Evolutionary conservation across 176 grass and related monocot species (phyloP).

Genomic region (Puya raimondii): DNA sequence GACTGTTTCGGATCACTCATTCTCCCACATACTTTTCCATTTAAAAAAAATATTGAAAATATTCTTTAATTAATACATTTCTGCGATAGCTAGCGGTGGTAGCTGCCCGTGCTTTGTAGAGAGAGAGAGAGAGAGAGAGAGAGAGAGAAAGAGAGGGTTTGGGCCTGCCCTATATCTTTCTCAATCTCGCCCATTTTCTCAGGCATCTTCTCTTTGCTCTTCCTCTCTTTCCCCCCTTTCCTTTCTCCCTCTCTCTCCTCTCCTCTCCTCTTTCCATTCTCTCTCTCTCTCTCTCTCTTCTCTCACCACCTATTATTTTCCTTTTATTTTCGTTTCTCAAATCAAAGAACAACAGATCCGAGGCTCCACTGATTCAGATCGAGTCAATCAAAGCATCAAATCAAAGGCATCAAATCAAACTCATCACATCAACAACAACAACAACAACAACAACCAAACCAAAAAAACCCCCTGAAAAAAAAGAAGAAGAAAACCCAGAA

Average conservation of each 20-base stretch:
- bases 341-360: slow-evolving; percentile 79
- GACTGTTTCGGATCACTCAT: not conserved
- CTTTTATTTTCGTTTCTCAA: slow-evolving; percentile 30
- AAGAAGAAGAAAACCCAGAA: too few relatives aligned
- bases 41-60: not conserved
- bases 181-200: not conserved
- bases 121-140: not conserved
- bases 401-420: slow-evolving; percentile 46
- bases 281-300: not conserved
- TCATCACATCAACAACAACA: slow-evolving; percentile 39
- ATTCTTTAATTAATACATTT: not conserved
- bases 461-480: not conserved
- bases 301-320: slow-evolving; percentile 2
- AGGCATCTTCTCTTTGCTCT: not conserved
- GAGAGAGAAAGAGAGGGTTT: not conserved
- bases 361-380: slow-evolving; percentile 54
- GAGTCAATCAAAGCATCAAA: slow-evolving; percentile 86
- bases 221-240: not conserved
- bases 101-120: not conserved
- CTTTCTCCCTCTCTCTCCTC: not conserved
- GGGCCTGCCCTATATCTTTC: slow-evolving; percentile 18
- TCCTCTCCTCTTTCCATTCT: not conserved
- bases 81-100: not conserved
- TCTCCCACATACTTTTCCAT: not conserved
- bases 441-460: not conserved